Evolutionary conservation across 345 rosid species (phyloP).

Genomic region (Ceriops tagal): DNA sequence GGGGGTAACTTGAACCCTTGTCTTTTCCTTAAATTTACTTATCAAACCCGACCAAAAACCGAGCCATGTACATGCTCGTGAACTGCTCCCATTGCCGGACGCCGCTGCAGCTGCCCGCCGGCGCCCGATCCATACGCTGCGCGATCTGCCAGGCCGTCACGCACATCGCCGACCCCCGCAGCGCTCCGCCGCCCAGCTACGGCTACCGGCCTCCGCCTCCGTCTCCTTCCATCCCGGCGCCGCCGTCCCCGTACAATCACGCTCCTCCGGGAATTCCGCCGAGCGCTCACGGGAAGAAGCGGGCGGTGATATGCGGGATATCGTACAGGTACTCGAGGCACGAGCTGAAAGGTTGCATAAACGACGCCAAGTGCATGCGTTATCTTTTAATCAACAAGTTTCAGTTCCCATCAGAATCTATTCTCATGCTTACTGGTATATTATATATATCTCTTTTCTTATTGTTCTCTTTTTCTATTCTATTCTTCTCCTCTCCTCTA

Average conservation of each 20-base stretch:
- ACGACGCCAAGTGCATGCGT: slow-evolving; percentile 90
- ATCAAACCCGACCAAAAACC: neutral
- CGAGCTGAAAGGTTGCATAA: slow-evolving; percentile 88
- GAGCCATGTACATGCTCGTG: slow-evolving; percentile 47
- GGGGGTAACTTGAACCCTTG: neutral
- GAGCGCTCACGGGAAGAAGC: slow-evolving; percentile 60
- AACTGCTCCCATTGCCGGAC: slow-evolving; percentile 74
- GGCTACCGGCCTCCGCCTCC: slow-evolving; percentile 12
- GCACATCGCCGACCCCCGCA: slow-evolving; percentile 64
- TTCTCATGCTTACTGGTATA: slow-evolving; percentile 84
- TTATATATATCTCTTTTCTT: neutral
- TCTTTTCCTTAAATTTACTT: neutral
- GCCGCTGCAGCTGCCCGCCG: slow-evolving; percentile 72
- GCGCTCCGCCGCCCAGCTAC: slow-evolving; percentile 38
- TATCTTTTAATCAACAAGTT: slow-evolving; percentile 73
- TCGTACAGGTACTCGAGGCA: slow-evolving; percentile 68
- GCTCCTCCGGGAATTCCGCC: slow-evolving; percentile 58
- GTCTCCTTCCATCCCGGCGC: slow-evolving; percentile 10
- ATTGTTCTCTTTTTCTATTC: neutral
- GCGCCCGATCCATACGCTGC: slow-evolving; percentile 80
- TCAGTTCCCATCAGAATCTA: slow-evolving; percentile 59
- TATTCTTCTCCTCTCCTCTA: neutral
- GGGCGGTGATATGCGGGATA: slow-evolving; percentile 85
- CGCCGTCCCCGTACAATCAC: slow-evolving; percentile 46
- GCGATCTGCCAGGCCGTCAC: slow-evolving; percentile 69